These are phyloP conservation scores for Auricularia sp. DNA, from an alignment of 768 basidiomycete genomes.

Conservation along the genomic window DNA sequence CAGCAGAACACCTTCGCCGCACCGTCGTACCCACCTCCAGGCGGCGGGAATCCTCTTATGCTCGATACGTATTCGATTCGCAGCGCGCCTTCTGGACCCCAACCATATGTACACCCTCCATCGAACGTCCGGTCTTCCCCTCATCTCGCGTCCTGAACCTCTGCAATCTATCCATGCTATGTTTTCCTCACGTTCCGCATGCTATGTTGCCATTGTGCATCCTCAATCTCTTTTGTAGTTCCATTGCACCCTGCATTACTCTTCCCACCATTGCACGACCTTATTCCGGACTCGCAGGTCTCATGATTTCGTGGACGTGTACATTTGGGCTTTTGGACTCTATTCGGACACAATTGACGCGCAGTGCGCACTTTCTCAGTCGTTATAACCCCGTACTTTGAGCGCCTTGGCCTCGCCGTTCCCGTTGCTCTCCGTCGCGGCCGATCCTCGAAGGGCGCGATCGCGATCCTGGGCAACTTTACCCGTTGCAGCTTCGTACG, in stretches of 20 bases:
- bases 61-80: not conserved
- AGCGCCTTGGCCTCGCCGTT: not conserved
- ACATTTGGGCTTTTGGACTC: too few species aligned
- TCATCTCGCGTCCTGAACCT: not conserved
- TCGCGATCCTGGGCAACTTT: constrained; percentile 55
- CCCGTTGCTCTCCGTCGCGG: not conserved
- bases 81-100: not conserved
- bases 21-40: not conserved
- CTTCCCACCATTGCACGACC: too few species aligned
- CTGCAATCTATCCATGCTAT: too few species aligned
- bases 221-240: too few species aligned
- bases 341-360: too few species aligned
- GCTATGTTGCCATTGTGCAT: too few species aligned
- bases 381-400: not conserved
- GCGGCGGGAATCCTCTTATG: not conserved
- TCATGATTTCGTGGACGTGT: too few species aligned
- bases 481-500: constrained; percentile 54
- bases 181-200: too few species aligned
- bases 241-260: too few species aligned
- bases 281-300: too few species aligned
- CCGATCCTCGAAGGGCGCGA: constrained; percentile 17
- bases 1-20: too few species aligned
- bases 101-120: not conserved
- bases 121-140: not conserved
- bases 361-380: not conserved